Evolutionary conservation across 345 rosid genomes (phyloP).

Genomic region (Murraya paniculata): DNA sequence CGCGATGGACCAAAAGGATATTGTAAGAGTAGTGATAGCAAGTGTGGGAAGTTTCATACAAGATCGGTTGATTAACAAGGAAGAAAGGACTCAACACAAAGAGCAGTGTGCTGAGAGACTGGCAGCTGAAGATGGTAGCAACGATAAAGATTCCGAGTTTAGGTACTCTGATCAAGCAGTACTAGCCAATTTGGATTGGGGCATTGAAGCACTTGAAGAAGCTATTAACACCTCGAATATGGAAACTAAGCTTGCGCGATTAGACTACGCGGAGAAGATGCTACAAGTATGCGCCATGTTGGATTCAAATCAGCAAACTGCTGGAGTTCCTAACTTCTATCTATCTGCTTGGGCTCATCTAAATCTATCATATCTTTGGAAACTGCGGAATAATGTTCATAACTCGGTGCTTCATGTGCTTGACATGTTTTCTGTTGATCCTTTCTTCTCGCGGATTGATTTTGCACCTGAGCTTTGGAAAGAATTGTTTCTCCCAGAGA

Average conservation of each 20-base stretch:
- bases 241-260: slow-evolving; percentile 56
- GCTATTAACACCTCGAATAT: slow-evolving; percentile 54
- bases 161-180: slow-evolving; percentile 70
- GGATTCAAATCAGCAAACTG: slow-evolving; percentile 48
- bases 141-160: slow-evolving; percentile 35
- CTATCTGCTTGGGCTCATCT: slow-evolving; percentile 74
- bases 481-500: slow-evolving; percentile 57
- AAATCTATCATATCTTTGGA: slow-evolving; percentile 60
- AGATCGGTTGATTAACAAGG: slow-evolving; percentile 42
- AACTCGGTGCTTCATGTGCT: slow-evolving; percentile 45
- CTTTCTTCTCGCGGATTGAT: slow-evolving; percentile 63
- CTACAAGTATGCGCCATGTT: slow-evolving; percentile 64
- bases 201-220: slow-evolving; percentile 72
- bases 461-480: slow-evolving; percentile 69
- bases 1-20: slow-evolving; percentile 48
- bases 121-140: slow-evolving; percentile 52
- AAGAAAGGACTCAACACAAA: slow-evolving; percentile 49
- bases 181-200: slow-evolving; percentile 63
- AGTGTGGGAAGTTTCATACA: slow-evolving; percentile 45
- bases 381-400: slow-evolving; percentile 32
- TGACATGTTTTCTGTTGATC: slow-evolving; percentile 64
- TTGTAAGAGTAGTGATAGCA: slow-evolving; percentile 29
- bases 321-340: slow-evolving; percentile 69
- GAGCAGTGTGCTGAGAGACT: slow-evolving; percentile 70
- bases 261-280: slow-evolving; percentile 69